Percentiles rank a stretch among this genome's conserved stretches.
Conservation (phyloP, 2,329 filamentous ascomycete genomes). For the Incumbomyces delicatus region DNA sequence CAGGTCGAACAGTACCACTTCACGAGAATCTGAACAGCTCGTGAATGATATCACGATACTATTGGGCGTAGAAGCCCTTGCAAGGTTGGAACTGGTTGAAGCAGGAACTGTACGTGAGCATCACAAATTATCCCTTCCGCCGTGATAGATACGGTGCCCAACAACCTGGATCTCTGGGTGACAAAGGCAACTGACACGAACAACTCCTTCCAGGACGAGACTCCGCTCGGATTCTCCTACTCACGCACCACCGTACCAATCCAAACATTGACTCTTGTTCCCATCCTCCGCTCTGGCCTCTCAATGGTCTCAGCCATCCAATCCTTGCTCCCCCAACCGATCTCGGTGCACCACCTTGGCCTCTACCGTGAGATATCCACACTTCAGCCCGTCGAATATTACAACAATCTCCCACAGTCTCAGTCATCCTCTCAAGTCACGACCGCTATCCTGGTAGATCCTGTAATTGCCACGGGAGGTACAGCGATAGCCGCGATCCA, state of each 20-base stretch:
- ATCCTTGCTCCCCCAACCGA: conserved; percentile 67
- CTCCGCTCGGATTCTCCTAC: conserved; percentile 70
- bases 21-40: conserved; percentile 68
- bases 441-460: conserved; percentile 78
- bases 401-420: conserved; percentile 73
- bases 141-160: neutral
- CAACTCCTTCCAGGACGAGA: conserved; percentile 50
- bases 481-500: conserved; percentile 85
- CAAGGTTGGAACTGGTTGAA: conserved; percentile 46
- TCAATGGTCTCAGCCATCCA: conserved; percentile 88
- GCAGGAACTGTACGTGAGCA: conserved; percentile 52
- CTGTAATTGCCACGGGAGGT: conserved; percentile 85
- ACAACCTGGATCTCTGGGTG: conserved; percentile 5
- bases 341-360: conserved; percentile 85
- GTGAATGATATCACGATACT: conserved; percentile 81
- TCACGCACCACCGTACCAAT: conserved; percentile 55
- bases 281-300: conserved; percentile 84
- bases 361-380: conserved; percentile 85
- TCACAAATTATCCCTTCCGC: neutral
- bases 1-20: conserved; percentile 58
- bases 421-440: conserved; percentile 33
- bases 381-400: conserved; percentile 88
- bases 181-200: conserved; percentile 3
- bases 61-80: conserved; percentile 69
- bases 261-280: conserved; percentile 66